These are phyloP conservation scores for Penicillium hordei DNA, from an alignment of 2,329 filamentous ascomycete genomes.

Conservation along the genomic window DNA sequence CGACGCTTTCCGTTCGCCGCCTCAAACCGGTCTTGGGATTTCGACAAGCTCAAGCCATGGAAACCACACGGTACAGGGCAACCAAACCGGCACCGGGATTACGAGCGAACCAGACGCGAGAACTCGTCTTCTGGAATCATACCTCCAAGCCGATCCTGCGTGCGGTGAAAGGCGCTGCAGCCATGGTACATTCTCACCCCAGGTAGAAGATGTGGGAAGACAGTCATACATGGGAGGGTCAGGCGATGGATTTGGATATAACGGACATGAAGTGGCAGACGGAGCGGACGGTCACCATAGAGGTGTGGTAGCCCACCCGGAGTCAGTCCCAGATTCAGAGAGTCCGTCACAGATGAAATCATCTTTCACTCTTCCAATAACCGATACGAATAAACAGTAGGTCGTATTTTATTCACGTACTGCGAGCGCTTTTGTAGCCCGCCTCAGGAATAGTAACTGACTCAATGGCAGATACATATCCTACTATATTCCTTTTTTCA, in stretches of 20 bases:
- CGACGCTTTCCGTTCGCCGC: conserved; percentile 31
- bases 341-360: conserved; percentile 68
- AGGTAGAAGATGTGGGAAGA: conserved; percentile 58
- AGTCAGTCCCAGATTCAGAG: conserved; percentile 56
- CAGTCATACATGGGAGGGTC: conserved; percentile 39
- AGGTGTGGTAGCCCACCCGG: conserved; percentile 44
- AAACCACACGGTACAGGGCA: not conserved
- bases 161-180: conserved; percentile 54
- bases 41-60: conserved; percentile 3
- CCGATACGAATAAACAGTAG: conserved; percentile 72
- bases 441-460: conserved; percentile 8
- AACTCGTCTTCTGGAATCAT: conserved; percentile 42
- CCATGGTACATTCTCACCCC: conserved; percentile 76
- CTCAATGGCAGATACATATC: conserved; percentile 67
- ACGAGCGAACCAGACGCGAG: conserved; percentile 31
- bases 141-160: conserved; percentile 36
- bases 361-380: conserved; percentile 72
- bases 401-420: conserved; percentile 28
- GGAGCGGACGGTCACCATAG: conserved; percentile 23
- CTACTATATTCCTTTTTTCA: conserved; percentile 89
- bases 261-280: conserved; percentile 34
- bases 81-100: conserved; percentile 10
- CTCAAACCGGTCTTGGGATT: conserved; percentile 13
- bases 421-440: conserved; percentile 5
- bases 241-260: conserved; percentile 27